Base-by-base conservation (phyloP, 345 rosid genomes). In the Ceriops zippeliana region DNA sequence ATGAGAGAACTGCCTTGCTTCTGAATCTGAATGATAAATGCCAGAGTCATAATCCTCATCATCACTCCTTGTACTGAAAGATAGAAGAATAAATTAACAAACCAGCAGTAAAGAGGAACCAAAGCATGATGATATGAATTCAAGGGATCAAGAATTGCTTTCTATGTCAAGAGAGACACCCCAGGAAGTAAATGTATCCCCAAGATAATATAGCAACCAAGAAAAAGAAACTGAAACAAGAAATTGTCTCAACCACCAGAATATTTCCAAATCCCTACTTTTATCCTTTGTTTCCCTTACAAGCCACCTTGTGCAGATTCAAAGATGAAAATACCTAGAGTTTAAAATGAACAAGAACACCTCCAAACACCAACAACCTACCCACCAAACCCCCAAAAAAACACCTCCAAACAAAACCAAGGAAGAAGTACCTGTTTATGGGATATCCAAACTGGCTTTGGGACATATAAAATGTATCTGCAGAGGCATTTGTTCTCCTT, bases 21-120 rank as follows among this genome's bases (percentile, higher is more conserved):
- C 89, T 35, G 80, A 59, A 82, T 84, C 91, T 82, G 82, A 83
- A 57, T 52, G 84, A 79, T 80, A 86, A 59, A 62, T 74, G 67
- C 84, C 80, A 61, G 77, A 83, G 30, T 84, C 93, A 34, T 89
- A 62, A 35, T 83, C 88, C 38, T 90, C 90, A 54, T 86, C 90
- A 63, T 91, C 92, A 69, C 87, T 86, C 89, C 96, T 88, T 34
- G 20, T 31, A 53, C 53, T 52, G 42, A 62, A 62, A 37, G 73
- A 73, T 66, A 71, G 38, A 53, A 74, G 76, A 57, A 53, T 66
- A 6, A 17, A 72, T 42, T 31, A 63, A 73, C 34, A 52, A 52
- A 64, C 27, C 22, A 26, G 9, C 4, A 62, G 71, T 28, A 22
- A 22, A 73, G 77, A 62, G 67, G 63, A 46, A 32, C 15, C 59